Base-by-base conservation (phyloP, 129 eudicot species). In the Rutidosis leptorrhynchoides region DNA sequence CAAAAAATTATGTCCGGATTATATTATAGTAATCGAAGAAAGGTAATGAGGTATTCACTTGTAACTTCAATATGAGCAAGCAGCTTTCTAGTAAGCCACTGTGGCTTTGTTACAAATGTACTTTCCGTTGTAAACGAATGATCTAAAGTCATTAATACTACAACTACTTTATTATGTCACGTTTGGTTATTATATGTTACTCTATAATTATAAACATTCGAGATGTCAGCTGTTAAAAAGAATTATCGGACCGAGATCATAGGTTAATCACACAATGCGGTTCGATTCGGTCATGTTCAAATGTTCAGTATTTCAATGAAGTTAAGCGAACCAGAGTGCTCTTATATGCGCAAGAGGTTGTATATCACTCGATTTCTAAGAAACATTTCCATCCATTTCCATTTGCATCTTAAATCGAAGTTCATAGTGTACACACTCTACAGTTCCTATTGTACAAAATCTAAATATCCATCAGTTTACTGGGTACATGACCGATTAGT, bases 71-170 rank as follows among this genome's bases (percentile, higher is more conserved):
- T 53, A 48, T 23, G 42, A 26, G 74, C 30, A 27, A 26, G 74
- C 43, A 29, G 53, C 23, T 54, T 54, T 40, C 21, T 8, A 10
- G 9, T 64, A 37, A 19, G 65, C 25, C 65, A 60, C 26, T 40
- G 9, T 60, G 67, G 46, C 65, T 60, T 32, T 62, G 27, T 20
- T 37, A 42, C 17, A 48, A 28, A 43, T 58, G 73, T 74, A 45
- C n/a, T 74, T 48, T 30, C 8, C 3, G 40, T 37, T 65, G 67
- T 65, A 74, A 28, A 26, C 61, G 48, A 46, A 73, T 58, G 27
- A 63, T 60, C 27, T 62, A 1, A 35, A 64, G 54, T 48, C 58
- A 25, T 30, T 33, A 2, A 23, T 45, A 21, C 5, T 21, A n/a
- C n/a, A n/a, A n/a, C n/a, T n/a, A n/a, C n/a, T 58, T 16, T 35